Percentiles rank a stretch among this genome's conserved stretches.
phyloP scores from a whole-genome alignment of 2,329 filamentous ascomycete genomes.

The Metarhizium robertsii region DNA sequence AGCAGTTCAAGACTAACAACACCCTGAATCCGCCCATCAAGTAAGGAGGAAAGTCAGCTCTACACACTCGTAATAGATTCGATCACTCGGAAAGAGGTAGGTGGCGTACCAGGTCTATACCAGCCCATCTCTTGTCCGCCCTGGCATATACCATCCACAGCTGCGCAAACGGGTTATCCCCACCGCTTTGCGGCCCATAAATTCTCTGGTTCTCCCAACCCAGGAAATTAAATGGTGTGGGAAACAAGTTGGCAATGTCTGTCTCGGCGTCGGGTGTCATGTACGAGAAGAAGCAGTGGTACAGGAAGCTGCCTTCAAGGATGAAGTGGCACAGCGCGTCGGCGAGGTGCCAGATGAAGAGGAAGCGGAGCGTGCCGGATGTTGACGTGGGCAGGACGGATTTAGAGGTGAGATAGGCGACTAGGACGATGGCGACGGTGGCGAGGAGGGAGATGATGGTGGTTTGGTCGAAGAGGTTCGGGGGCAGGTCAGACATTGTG shows the following conservation, averaged over 20 bases:
- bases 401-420: constrained; percentile 41
- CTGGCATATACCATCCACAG: constrained; percentile 62
- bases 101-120: constrained; percentile 44
- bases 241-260: constrained; percentile 27
- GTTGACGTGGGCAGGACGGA: constrained; percentile 37
- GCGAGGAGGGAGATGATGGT: constrained; percentile 50
- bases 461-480: constrained; percentile 49
- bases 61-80: neutral
- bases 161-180: constrained; percentile 43
- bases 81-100: neutral
- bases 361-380: constrained; percentile 52
- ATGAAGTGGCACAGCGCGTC: constrained; percentile 86
- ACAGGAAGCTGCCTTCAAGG: constrained; percentile 86
- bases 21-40: constrained; percentile 22
- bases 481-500: constrained; percentile 27
- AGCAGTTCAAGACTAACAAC: constrained; percentile 57
- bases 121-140: constrained; percentile 55
- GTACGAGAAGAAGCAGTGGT: constrained; percentile 78
- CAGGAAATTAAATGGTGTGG: constrained; percentile 43
- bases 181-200: constrained; percentile 49
- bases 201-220: constrained; percentile 34
- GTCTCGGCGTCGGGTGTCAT: constrained; percentile 17
- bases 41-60: neutral
- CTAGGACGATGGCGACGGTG: constrained; percentile 40
- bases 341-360: constrained; percentile 93